A percentile compares a stretch with the other conserved stretches of the same genome.
phyloP scores from a whole-genome alignment of 192 early-diverging fungal genomes.

The Lunasporangiospora selenospora region DNA sequence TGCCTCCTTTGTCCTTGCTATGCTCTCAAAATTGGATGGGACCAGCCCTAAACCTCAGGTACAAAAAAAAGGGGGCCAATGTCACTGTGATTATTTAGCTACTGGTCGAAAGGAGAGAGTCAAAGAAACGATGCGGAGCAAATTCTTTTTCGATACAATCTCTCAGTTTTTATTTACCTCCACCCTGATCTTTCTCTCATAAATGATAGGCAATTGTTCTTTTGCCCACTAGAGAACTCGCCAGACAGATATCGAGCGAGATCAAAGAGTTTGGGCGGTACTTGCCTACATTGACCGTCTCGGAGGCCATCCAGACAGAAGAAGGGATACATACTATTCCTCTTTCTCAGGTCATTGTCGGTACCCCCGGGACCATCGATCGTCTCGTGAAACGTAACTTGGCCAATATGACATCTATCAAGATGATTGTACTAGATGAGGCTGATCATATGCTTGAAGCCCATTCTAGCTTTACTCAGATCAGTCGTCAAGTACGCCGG shows the following conservation, averaged over 20 bases:
- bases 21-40: slow-evolving; percentile 32
- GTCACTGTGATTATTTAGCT: not conserved
- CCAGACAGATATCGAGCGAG: slow-evolving; percentile 90
- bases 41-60: slow-evolving; percentile 66
- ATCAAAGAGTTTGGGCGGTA: slow-evolving; percentile 87
- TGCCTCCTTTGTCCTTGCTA: slow-evolving; percentile 51
- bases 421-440: slow-evolving; percentile 93
- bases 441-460: slow-evolving; percentile 97
- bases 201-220: slow-evolving; percentile 75
- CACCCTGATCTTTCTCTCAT: not conserved
- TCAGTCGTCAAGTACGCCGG: no score
- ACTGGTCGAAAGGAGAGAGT: not conserved
- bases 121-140: no score
- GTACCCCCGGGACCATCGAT: slow-evolving; percentile 90
- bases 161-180: not conserved
- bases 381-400: slow-evolving; percentile 70
- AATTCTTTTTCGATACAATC: not conserved
- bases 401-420: slow-evolving; percentile 59
- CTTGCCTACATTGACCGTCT: slow-evolving; percentile 69
- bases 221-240: slow-evolving; percentile 91
- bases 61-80: not conserved
- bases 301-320: slow-evolving; percentile 75
- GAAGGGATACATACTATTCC: not conserved
- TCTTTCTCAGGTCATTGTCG: slow-evolving; percentile 90
- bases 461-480: no score